phyloP scores from a whole-genome alignment of 306 rosid genomes.

The Cyclanthera cordifolia region DNA sequence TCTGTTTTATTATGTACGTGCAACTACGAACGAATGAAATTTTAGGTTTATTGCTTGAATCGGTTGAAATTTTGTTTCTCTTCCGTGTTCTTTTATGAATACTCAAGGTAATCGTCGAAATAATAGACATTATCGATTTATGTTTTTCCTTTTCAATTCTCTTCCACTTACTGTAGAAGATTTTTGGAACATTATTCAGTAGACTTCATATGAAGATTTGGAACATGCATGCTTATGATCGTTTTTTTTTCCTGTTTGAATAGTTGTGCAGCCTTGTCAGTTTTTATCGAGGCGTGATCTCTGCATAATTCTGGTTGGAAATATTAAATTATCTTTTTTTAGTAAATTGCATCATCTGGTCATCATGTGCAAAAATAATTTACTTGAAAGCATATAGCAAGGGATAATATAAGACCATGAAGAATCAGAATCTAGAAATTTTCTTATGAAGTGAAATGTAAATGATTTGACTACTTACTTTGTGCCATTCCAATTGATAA shows the following conservation, averaged over 20 bases:
- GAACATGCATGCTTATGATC: background rate
- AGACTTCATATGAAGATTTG: background rate
- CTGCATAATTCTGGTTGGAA: background rate
- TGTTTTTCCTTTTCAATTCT: background rate
- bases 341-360: background rate
- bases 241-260: background rate
- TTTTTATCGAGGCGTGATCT: background rate
- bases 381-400: slow-evolving; percentile 1
- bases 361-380: background rate
- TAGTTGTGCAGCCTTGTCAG: background rate
- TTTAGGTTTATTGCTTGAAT: background rate
- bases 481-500: background rate
- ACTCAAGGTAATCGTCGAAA: background rate
- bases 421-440: background rate
- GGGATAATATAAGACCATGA: background rate
- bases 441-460: background rate
- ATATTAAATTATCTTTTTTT: background rate
- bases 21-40: background rate
- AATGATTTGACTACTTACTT: background rate
- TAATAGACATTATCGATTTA: no score
- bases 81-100: background rate
- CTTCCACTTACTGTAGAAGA: background rate
- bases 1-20: background rate
- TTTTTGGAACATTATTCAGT: background rate
- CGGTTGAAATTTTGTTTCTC: background rate